Evolutionary conservation across 306 rosid species (phyloP), one percentile per base, ranked within the genome.

Genomic region (Fragaria nilgerrensis): DNA sequence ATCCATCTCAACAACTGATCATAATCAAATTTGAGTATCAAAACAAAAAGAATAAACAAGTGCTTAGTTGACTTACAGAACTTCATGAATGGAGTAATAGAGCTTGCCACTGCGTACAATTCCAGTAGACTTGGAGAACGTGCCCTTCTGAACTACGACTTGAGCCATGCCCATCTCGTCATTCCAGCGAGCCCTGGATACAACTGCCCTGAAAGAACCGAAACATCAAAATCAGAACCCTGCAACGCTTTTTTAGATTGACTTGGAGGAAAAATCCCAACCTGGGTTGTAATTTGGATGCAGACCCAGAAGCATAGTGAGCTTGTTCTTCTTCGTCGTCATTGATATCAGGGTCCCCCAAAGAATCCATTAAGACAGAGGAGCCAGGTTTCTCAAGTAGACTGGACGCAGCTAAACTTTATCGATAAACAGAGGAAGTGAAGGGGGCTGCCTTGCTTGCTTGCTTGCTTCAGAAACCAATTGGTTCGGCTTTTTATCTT

Each of bases 81-180:
- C 86, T 80, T 92, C 98, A 82, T 90, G 96, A 53, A 88, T 83
- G 29, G 92, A 88, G 84, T 82, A 89, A 82, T 88, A 92, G 70
- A 74, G 80, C 79, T 84, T 86, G 75, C 88, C 86, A 34, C 67
- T n/a, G 13, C 88, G 88, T 80, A 82, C 88, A 74, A 89, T 85
- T 75, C 93, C 97, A 41, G 94, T 87, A 58, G 96, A 85, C 58
- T 79, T 89, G 92, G 93, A 89, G 85, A 84, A 75, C 68, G 85
- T 82, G 2, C 98, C 96, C 84, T 77, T 90, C 48, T 79, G 87
- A 82, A 87, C 90, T 70, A 80, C 56, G 23, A 89, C 82, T 77
- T 95, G 88, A 9, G 93, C 88, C 96, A 92, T 85, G 84, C 84
- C 89, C 78, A 85, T 82, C 56, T 85, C 84, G 23, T 86, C 87